Evolutionary conservation across 2,329 filamentous ascomycete genomes (phyloP).

Genomic region (Helminthosporium solani): DNA sequence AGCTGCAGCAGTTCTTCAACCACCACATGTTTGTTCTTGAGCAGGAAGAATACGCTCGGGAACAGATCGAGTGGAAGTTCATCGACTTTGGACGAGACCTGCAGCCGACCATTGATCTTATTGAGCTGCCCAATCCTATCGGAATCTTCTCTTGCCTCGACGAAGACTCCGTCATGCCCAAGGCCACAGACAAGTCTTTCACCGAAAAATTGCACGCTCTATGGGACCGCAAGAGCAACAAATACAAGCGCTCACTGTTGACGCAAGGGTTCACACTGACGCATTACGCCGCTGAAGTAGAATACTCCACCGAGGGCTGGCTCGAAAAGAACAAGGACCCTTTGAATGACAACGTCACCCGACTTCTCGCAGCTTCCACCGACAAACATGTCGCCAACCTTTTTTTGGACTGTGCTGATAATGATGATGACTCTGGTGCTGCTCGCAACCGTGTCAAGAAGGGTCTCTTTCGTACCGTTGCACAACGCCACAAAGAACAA

Average conservation of each 20-base stretch:
- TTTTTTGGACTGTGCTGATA: constrained; percentile 84
- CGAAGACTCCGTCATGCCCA: constrained; percentile 98
- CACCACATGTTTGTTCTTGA: constrained; percentile 99
- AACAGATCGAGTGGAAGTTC: constrained; percentile 99
- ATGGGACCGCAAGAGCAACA: constrained; percentile 94
- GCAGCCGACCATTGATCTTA: constrained; percentile 95
- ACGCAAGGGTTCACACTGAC: constrained; percentile 93
- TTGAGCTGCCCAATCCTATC: constrained; percentile 93
- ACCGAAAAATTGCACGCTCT: constrained; percentile 96
- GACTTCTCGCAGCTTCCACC: constrained; percentile 77
- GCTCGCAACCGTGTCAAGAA: constrained; percentile 79
- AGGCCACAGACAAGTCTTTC: constrained; percentile 94
- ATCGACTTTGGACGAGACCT: constrained; percentile 98
- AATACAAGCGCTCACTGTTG: constrained; percentile 85
- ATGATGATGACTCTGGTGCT: constrained; percentile 70
- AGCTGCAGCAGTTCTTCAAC: constrained; percentile 98
- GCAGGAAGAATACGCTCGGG: constrained; percentile 94
- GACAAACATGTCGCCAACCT: constrained; percentile 81
- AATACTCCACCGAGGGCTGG: constrained; percentile 94
- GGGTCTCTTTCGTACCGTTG: constrained; percentile 93
- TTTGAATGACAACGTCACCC: constrained; percentile 93
- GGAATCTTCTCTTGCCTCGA: constrained; percentile 98
- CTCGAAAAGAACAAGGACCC: constrained; percentile 99
- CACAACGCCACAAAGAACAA: constrained; percentile 96
- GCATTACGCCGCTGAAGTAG: constrained; percentile 96